Percentiles rank a stretch among this genome's conserved stretches.
phyloP scores from a whole-genome alignment of 2,329 filamentous ascomycete genomes.

The Mollisia scopiformis region DNA sequence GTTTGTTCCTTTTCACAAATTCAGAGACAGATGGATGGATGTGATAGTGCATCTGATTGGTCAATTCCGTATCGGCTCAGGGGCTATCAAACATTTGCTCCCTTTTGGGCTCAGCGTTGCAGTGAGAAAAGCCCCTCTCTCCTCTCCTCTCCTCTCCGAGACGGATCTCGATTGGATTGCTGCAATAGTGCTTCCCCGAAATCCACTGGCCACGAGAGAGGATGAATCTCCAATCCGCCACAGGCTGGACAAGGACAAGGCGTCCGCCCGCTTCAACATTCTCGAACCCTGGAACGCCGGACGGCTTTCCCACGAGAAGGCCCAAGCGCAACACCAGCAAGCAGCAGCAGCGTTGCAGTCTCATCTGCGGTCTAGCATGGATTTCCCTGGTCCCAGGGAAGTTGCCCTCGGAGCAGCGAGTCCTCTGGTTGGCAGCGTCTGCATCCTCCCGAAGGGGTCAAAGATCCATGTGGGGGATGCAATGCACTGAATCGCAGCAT shows the following conservation, averaged over 20 bases:
- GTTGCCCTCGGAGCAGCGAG: not conserved
- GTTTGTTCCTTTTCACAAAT: not conserved
- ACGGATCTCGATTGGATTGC: not conserved
- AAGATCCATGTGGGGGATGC: not conserved
- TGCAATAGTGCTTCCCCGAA: not conserved
- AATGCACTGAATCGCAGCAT: not conserved
- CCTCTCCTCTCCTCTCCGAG: no score
- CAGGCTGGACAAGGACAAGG: no score
- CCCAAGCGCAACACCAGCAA: no score
- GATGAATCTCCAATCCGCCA: not conserved
- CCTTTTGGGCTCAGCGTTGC: not conserved
- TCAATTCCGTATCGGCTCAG: not conserved
- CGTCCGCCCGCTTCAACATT: no score
- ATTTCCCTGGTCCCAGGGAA: not conserved
- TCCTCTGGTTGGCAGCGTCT: not conserved
- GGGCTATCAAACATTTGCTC: not conserved
- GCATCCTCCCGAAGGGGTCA: not conserved
- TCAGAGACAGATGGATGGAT: not conserved
- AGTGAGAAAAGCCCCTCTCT: no score
- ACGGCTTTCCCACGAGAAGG: not conserved
- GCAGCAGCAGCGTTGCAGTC: conserved; percentile 3
- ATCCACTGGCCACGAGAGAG: not conserved
- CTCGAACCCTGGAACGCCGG: no score
- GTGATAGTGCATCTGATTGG: conserved; percentile 2
- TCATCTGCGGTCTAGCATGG: not conserved